phyloP scores from a whole-genome alignment of 441 rosid species.

The Lepidium campestre region DNA sequence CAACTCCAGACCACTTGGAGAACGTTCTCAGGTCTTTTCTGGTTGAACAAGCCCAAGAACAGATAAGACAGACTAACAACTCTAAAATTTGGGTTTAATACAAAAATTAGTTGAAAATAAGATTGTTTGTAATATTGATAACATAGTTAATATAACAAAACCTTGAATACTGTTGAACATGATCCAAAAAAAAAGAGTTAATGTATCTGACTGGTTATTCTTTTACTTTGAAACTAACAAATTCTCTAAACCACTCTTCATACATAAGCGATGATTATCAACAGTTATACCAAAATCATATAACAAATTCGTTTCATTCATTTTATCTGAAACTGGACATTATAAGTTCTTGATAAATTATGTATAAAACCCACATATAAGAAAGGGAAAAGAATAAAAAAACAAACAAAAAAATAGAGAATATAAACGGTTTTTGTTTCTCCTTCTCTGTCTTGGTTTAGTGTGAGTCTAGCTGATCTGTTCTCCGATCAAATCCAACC shows the following conservation, averaged over 20 bases:
- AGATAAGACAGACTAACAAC: too few species aligned
- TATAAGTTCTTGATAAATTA: conserved; percentile 22
- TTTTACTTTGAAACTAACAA: neutral
- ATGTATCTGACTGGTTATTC: neutral
- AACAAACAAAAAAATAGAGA: conserved; percentile 21
- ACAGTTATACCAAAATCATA: neutral
- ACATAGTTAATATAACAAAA: neutral
- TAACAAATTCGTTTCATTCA: conserved; percentile 25
- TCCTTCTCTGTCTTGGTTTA: neutral
- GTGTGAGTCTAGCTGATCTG: conserved; percentile 50
- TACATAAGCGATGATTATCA: neutral
- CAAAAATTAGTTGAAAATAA: too few species aligned
- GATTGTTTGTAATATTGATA: too few species aligned
- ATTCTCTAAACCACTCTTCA: neutral
- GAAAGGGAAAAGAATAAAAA: conserved; percentile 23
- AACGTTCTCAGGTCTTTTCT: too few species aligned
- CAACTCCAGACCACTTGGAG: too few species aligned
- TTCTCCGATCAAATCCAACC: conserved; percentile 95
- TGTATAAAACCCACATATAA: conserved; percentile 30
- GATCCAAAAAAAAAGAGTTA: neutral
- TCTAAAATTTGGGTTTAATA: too few species aligned
- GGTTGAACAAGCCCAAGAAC: too few species aligned
- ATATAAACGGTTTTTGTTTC: conserved; percentile 9
- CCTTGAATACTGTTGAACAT: neutral
- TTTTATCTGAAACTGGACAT: conserved; percentile 23